Conservation (phyloP, 495 filamentous ascomycete species). For the Trichoderma erinaceum region DNA sequence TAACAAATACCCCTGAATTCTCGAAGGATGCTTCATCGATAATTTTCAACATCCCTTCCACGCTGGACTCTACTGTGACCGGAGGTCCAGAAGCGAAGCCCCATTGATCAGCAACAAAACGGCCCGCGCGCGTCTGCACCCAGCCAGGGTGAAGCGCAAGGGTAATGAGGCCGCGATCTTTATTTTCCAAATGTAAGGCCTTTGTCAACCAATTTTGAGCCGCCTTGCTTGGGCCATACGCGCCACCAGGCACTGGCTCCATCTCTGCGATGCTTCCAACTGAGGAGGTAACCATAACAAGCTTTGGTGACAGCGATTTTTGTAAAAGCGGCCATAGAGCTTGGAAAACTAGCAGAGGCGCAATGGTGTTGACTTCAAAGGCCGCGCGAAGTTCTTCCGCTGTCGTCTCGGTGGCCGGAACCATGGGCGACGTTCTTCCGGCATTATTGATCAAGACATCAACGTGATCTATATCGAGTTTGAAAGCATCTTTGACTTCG, state of each 20-base stretch:
- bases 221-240: neutral
- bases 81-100: neutral
- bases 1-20: neutral
- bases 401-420: neutral
- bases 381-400: neutral
- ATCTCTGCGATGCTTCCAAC: neutral
- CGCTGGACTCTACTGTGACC: neutral
- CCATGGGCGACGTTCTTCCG: neutral
- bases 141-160: constrained; percentile 1
- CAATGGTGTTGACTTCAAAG: neutral
- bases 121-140: neutral
- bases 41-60: neutral
- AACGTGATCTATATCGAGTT: neutral
- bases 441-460: neutral
- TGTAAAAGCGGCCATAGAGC: neutral
- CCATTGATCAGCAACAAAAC: neutral
- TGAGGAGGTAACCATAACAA: neutral
- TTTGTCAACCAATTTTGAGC: neutral
- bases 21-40: neutral
- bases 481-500: neutral
- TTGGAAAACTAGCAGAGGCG: neutral
- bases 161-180: neutral
- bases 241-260: neutral
- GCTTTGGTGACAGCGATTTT: neutral
- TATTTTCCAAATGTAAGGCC: neutral